Conservation (phyloP, 805 yeast genomes). For the Yamadazyma phyllophila region DNA sequence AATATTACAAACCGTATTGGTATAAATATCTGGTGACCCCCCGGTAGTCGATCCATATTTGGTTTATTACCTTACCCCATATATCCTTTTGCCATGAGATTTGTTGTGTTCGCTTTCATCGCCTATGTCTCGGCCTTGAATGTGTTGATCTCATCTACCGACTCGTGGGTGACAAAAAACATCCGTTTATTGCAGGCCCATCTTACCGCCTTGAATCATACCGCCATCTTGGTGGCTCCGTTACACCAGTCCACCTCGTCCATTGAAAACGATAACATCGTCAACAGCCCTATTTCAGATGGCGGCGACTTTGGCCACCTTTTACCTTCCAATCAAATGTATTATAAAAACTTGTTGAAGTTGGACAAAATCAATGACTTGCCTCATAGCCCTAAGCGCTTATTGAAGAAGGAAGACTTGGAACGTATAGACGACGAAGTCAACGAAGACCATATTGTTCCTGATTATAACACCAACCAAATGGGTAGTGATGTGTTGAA, state of each 20-base stretch:
- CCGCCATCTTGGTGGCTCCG: constrained; percentile 32
- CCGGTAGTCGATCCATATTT: not conserved
- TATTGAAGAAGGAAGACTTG: constrained; percentile 11
- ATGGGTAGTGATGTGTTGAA: constrained; percentile 38
- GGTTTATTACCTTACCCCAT: not conserved
- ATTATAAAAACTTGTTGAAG: constrained; percentile 18
- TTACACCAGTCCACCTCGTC: constrained; percentile 18
- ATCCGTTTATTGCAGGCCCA: constrained; percentile 26
- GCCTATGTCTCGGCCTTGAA: constrained; percentile 19
- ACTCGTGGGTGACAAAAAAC: constrained; percentile 39
- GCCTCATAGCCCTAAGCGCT: constrained; percentile 6
- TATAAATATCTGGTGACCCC: too few species aligned
- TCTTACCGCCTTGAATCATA: constrained; percentile 26
- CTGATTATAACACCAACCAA: constrained; percentile 8
- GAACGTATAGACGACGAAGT: constrained; percentile 7
- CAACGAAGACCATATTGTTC: not conserved
- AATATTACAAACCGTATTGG: too few species aligned
- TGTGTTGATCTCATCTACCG: constrained; percentile 30
- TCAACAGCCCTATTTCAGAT: constrained; percentile 12
- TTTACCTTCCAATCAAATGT: constrained; percentile 28
- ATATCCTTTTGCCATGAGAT: not conserved
- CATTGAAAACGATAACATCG: not conserved
- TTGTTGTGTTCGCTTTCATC: constrained; percentile 4
- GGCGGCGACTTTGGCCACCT: constrained; percentile 39
- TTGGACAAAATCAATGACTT: constrained; percentile 6